phyloP scores from a whole-genome alignment of 2,329 filamentous ascomycete species.

The Penicillium expansum region DNA sequence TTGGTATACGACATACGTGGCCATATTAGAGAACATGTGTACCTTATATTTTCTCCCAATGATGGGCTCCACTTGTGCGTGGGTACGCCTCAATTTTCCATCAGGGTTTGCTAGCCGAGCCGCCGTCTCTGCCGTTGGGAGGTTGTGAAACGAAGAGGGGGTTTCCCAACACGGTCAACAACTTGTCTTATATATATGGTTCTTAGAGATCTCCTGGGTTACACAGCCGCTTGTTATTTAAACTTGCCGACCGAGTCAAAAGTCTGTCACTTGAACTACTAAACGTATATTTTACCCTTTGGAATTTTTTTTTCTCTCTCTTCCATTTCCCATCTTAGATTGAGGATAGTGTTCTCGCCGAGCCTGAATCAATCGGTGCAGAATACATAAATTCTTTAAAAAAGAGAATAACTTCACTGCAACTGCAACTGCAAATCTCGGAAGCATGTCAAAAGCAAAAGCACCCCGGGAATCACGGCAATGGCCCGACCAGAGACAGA shows the following conservation, averaged over 20 bases:
- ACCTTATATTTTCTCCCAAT: not conserved
- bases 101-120: conserved; percentile 24
- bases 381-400: not conserved
- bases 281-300: not conserved
- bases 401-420: not conserved
- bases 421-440: not conserved
- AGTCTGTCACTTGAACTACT: not conserved
- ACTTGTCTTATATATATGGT: conserved; percentile 1
- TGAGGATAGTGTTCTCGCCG: not conserved
- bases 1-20: not conserved
- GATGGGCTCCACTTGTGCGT: conserved; percentile 10
- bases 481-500: conserved; percentile 8
- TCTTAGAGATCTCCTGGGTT: conserved; percentile 9
- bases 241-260: conserved; percentile 8
- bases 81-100: conserved; percentile 6
- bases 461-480: conserved; percentile 4
- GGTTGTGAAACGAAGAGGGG: conserved; percentile 14
- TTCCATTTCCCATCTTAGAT: not conserved
- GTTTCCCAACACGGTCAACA: not conserved
- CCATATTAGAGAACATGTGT: not conserved
- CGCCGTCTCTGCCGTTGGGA: conserved; percentile 16
- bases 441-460: conserved; percentile 3
- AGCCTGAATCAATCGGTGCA: not conserved
- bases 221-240: conserved; percentile 14
- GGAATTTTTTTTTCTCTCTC: not conserved